phyloP scores from a whole-genome alignment of 1,139 yeast genomes.

The Pneumocystis wakefieldiae region DNA sequence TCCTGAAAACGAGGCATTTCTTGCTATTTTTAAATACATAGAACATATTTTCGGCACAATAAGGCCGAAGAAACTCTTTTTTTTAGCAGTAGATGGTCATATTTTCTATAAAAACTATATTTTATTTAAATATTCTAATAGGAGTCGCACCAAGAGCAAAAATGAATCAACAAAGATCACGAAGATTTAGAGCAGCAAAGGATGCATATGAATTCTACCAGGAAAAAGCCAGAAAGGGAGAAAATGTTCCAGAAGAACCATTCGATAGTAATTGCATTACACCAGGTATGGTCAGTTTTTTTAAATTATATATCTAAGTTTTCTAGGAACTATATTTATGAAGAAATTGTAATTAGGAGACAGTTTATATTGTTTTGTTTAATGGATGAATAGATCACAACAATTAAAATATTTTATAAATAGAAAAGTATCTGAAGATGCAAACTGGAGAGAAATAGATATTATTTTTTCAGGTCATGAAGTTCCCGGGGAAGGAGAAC shows the following conservation, averaged over 20 bases:
- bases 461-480: constrained; percentile 87
- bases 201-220: constrained; percentile 67
- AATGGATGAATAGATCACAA: constrained; percentile 29
- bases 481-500: constrained; percentile 99
- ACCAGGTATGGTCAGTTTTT: constrained; percentile 42
- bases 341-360: constrained; percentile 35
- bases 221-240: constrained; percentile 49
- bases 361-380: neutral
- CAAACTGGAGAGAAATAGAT: constrained; percentile 78
- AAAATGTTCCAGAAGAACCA: constrained; percentile 44
- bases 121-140: neutral
- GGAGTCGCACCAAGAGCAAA: constrained; percentile 92
- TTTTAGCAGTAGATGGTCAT: constrained; percentile 91
- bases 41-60: constrained; percentile 84
- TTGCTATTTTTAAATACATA: constrained; percentile 84
- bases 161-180: constrained; percentile 94
- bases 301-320: neutral
- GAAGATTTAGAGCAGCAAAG: constrained; percentile 88
- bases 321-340: constrained; percentile 69
- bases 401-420: constrained; percentile 84
- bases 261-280: constrained; percentile 91
- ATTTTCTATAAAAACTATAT: no score
- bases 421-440: constrained; percentile 68
- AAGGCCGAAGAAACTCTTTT: constrained; percentile 72
- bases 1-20: constrained; percentile 83